These are phyloP conservation scores for Teunomyces atbi DNA, from an alignment of 805 yeast genomes.

Conservation along the genomic window DNA sequence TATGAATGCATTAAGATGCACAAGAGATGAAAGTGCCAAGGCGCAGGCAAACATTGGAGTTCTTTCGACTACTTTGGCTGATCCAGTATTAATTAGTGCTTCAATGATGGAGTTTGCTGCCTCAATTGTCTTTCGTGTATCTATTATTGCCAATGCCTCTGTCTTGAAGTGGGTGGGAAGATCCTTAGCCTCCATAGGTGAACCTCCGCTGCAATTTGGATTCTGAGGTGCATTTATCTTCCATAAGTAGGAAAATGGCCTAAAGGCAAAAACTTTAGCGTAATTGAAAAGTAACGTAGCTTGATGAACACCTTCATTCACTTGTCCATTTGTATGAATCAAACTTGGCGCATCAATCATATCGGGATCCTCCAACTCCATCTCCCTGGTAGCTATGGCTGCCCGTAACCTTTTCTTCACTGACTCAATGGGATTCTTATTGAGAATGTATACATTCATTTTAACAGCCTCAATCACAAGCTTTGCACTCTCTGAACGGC, in stretches of 20 bases:
- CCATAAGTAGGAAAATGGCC: constrained; percentile 55
- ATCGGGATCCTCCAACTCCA: constrained; percentile 41
- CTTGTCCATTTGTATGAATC: constrained; percentile 41
- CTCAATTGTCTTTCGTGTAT: constrained; percentile 53
- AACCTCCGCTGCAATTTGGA: constrained; percentile 29
- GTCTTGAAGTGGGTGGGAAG: constrained; percentile 19
- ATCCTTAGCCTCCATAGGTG: constrained; percentile 18
- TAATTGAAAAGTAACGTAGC: constrained; percentile 47
- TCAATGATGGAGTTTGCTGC: constrained; percentile 51
- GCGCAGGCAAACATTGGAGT: constrained; percentile 55
- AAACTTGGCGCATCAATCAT: constrained; percentile 42
- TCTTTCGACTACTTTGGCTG: constrained; percentile 41
- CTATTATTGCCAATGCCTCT: constrained; percentile 47
- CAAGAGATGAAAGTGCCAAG: constrained; percentile 50
- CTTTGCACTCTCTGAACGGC: constrained; percentile 45
- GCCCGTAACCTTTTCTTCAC: constrained; percentile 41
- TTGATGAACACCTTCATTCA: constrained; percentile 56
- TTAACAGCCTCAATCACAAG: constrained; percentile 51
- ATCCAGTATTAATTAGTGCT: constrained; percentile 46
- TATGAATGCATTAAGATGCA: constrained; percentile 51
- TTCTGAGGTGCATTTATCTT: constrained; percentile 43
- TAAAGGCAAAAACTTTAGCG: constrained; percentile 53
- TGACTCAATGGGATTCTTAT: constrained; percentile 35
- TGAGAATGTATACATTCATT: constrained; percentile 45
- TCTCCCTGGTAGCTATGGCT: constrained; percentile 50